These are phyloP conservation scores for Clarireedia homoeocarpa DNA, from an alignment of 2,329 filamentous ascomycete species.

Conservation along the genomic window DNA sequence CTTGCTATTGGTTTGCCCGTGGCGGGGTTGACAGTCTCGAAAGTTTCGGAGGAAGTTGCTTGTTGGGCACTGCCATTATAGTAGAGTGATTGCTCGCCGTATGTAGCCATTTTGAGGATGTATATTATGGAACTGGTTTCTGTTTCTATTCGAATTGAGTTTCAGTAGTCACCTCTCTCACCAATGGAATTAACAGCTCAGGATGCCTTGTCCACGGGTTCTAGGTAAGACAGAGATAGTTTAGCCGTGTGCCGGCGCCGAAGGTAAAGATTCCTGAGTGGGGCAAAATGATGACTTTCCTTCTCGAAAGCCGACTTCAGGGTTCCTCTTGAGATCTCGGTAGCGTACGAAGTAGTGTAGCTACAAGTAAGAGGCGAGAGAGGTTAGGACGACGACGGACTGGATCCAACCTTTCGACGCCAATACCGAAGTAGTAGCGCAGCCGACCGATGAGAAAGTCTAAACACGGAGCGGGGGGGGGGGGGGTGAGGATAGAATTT, in stretches of 20 bases:
- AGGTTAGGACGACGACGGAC: background rate
- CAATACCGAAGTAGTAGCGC: background rate
- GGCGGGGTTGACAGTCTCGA: conserved; percentile 67
- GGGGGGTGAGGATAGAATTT: too few relatives aligned
- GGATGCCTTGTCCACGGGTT: background rate
- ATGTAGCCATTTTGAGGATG: conserved; percentile 24
- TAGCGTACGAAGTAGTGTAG: background rate
- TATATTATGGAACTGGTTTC: conserved; percentile 15
- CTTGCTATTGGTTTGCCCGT: conserved; percentile 61
- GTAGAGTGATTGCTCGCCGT: conserved; percentile 57
- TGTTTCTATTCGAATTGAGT: background rate
- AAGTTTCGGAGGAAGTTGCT: conserved; percentile 52
- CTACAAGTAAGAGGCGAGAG: background rate
- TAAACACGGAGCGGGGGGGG: too few relatives aligned
- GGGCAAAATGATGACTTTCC: background rate
- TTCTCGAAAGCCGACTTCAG: too few relatives aligned
- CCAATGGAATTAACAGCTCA: conserved; percentile 3
- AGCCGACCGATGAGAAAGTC: too few relatives aligned
- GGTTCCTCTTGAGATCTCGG: background rate
- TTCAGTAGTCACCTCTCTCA: conserved; percentile 1
- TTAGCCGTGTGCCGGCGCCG: background rate
- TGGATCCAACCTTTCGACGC: background rate
- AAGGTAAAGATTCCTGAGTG: conserved; percentile 2
- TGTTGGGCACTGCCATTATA: conserved; percentile 64
- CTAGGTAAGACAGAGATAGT: background rate